A percentile compares a stretch with the other conserved stretches of the same genome.
Conservation (phyloP, 257 asterid species). For the Coffea canephora region DNA sequence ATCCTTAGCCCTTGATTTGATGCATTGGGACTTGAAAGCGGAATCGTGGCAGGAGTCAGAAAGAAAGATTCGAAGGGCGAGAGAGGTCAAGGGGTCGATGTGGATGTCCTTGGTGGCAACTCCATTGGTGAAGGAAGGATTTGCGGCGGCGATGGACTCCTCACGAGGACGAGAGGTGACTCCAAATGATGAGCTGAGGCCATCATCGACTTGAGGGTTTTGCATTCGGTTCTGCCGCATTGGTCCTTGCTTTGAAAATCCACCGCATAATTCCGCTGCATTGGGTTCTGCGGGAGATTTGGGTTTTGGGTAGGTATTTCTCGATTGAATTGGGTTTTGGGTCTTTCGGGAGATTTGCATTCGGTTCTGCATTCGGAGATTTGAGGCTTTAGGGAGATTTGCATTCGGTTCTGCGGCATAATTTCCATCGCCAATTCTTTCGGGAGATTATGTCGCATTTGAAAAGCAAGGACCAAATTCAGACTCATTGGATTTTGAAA, state of each 20-base stretch:
- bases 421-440: too few relatives aligned
- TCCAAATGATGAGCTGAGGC: slow-evolving; percentile 44
- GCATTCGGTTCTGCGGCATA: slow-evolving; percentile 67
- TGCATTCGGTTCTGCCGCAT: slow-evolving; percentile 19
- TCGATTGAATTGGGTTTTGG: too few relatives aligned
- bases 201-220: slow-evolving; percentile 11
- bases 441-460: too few relatives aligned
- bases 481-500: slow-evolving; percentile 25
- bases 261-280: too few relatives aligned
- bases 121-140: slow-evolving; percentile 83
- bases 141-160: slow-evolving; percentile 63
- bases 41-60: slow-evolving; percentile 46
- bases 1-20: too few relatives aligned
- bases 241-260: too few relatives aligned
- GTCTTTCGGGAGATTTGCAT: too few relatives aligned
- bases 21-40: too few relatives aligned
- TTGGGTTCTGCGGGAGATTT: too few relatives aligned
- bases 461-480: slow-evolving; percentile 30
- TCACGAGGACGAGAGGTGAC: slow-evolving; percentile 90
- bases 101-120: slow-evolving; percentile 93
- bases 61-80: slow-evolving; percentile 74
- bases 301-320: too few relatives aligned
- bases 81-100: slow-evolving; percentile 74
- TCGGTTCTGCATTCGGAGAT: too few relatives aligned
- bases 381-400: too few relatives aligned